Evolutionary conservation across 805 yeast species (phyloP).

Genomic region (Kazachstania psychrophila): DNA sequence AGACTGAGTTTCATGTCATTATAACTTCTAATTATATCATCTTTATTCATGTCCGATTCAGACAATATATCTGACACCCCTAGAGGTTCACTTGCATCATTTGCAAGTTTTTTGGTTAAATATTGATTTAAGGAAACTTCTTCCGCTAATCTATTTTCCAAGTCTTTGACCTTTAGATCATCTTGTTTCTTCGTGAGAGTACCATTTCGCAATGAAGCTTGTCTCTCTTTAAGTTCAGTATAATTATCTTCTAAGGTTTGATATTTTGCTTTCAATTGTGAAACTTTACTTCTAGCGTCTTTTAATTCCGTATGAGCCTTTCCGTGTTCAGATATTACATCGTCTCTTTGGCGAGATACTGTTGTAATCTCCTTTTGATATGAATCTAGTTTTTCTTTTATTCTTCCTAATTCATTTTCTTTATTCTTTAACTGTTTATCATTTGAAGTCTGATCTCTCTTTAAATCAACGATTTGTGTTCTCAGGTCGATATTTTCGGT

Average conservation of each 20-base stretch:
- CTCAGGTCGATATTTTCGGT: conserved; percentile 39
- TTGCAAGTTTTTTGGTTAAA: conserved; percentile 24
- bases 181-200: conserved; percentile 35
- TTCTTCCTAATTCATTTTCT: conserved; percentile 28
- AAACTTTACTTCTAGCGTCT: conserved; percentile 21
- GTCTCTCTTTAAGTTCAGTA: conserved; percentile 29
- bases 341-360: conserved; percentile 27
- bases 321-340: conserved; percentile 23
- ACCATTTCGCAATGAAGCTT: conserved; percentile 11
- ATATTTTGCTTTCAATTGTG: conserved; percentile 18
- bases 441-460: conserved; percentile 31
- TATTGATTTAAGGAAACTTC: conserved; percentile 27
- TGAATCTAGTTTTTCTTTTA: conserved; percentile 20
- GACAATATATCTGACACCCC: not conserved
- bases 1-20: conserved; percentile 41
- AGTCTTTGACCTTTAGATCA: conserved; percentile 33
- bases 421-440: conserved; percentile 30
- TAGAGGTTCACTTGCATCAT: not conserved
- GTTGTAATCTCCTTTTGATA: conserved; percentile 22
- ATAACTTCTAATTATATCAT: conserved; percentile 20
- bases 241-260: conserved; percentile 38
- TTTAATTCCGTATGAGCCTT: conserved; percentile 22
- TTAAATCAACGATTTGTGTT: conserved; percentile 32
- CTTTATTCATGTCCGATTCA: conserved; percentile 10
- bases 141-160: conserved; percentile 29